Evolutionary conservation across 2,329 filamentous ascomycete genomes (phyloP).

Genomic region (Penicillium sp.): DNA sequence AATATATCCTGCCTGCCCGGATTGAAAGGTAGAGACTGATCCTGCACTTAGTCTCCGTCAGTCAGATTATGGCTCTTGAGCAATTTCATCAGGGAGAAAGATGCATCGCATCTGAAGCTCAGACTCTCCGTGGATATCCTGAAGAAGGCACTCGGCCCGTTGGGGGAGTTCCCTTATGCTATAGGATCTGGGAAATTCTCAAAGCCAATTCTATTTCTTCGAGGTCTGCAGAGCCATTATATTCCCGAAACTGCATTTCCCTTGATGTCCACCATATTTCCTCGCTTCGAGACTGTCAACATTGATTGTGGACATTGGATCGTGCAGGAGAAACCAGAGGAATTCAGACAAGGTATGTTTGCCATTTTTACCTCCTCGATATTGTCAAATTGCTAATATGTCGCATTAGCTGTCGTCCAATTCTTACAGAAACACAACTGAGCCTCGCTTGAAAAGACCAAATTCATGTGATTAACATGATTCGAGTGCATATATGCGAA

Average conservation of each 20-base stretch:
- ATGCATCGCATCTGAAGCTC: background rate
- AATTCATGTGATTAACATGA: too few relatives aligned
- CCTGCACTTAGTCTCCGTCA: conserved; percentile 2
- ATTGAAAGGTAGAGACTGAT: background rate
- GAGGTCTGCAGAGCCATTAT: conserved; percentile 19
- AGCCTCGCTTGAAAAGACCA: too few relatives aligned
- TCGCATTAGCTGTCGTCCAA: background rate
- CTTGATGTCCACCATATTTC: conserved; percentile 30
- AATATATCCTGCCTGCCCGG: background rate
- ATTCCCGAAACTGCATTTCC: conserved; percentile 56
- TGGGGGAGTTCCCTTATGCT: conserved; percentile 8
- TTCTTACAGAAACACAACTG: background rate
- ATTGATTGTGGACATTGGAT: conserved; percentile 37
- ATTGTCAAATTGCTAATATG: background rate
- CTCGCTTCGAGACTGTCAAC: conserved; percentile 26
- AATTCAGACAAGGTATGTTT: conserved; percentile 20
- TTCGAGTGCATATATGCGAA: too few relatives aligned
- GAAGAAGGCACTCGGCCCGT: conserved; percentile 1
- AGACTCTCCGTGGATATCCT: conserved; percentile 9
- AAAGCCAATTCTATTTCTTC: conserved; percentile 19
- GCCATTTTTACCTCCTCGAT: background rate
- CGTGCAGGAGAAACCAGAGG: conserved; percentile 33
- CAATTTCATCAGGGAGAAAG: conserved; percentile 8
- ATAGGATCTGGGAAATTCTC: conserved; percentile 45
- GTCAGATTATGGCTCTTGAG: conserved; percentile 12